These are phyloP conservation scores for Benincasa hispida DNA, from an alignment of 306 rosid genomes.

Conservation along the genomic window DNA sequence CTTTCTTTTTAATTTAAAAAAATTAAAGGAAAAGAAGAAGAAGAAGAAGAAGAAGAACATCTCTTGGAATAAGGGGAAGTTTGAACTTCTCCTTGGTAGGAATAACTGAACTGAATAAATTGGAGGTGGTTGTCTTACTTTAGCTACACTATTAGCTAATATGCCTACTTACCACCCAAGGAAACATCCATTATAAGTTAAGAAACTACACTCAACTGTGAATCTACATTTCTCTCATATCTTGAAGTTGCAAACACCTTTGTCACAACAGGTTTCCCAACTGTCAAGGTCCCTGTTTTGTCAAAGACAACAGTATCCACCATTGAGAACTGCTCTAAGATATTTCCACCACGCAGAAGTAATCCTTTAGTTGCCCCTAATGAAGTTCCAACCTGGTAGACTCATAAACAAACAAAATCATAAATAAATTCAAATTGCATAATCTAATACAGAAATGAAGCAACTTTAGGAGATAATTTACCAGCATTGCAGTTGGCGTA, in stretches of 20 bases:
- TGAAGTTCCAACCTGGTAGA: slow-evolving; percentile 85
- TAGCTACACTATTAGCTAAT: not conserved
- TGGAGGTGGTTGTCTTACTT: not conserved
- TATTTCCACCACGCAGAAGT: slow-evolving; percentile 87
- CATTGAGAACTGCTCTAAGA: slow-evolving; percentile 84
- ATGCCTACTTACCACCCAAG: not conserved
- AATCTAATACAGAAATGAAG: not conserved
- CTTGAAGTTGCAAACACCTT: slow-evolving; percentile 48
- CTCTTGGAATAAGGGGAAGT: not conserved
- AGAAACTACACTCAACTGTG: slow-evolving; percentile 30
- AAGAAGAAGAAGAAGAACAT: not conserved
- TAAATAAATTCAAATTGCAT: not conserved
- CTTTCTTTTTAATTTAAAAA: not conserved
- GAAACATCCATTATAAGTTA: not conserved
- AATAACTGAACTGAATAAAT: not conserved
- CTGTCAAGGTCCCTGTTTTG: slow-evolving; percentile 93
- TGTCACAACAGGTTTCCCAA: slow-evolving; percentile 86
- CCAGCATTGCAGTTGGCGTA: slow-evolving; percentile 99
- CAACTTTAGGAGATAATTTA: slow-evolving; percentile 20
- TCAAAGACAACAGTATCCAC: slow-evolving; percentile 78
- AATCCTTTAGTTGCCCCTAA: slow-evolving; percentile 86
- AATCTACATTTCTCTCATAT: slow-evolving; percentile 22
- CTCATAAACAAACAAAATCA: not conserved
- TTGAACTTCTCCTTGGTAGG: not conserved
- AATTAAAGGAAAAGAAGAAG: not conserved